These are phyloP conservation scores for Sarocladium oryzae DNA, from an alignment of 2,329 filamentous ascomycete species.

Conservation along the genomic window DNA sequence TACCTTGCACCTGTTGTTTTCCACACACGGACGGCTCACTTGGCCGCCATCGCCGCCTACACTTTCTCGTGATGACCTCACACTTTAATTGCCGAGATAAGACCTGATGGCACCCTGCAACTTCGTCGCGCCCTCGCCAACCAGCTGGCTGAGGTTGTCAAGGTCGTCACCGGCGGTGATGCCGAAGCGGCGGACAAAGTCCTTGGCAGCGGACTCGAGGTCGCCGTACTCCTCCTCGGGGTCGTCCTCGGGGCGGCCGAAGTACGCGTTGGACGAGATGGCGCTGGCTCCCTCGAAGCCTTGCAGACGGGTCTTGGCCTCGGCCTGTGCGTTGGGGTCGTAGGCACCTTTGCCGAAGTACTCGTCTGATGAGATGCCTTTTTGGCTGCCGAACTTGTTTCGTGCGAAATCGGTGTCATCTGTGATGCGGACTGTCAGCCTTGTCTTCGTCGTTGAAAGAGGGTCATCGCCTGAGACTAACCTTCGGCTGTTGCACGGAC, in stretches of 20 bases:
- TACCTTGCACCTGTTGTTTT: too few relatives aligned
- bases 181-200: constrained; percentile 91
- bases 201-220: constrained; percentile 86
- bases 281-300: constrained; percentile 88
- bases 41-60: too few relatives aligned
- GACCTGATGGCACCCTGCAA: constrained; percentile 70
- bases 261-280: constrained; percentile 97
- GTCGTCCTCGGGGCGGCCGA: constrained; percentile 86
- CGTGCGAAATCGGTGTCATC: constrained; percentile 80
- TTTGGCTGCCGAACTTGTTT: constrained; percentile 83
- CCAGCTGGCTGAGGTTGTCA: constrained; percentile 75
- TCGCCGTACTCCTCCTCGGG: constrained; percentile 77
- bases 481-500: constrained; percentile 65
- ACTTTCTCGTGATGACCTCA: too few relatives aligned
- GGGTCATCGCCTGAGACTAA: constrained; percentile 30
- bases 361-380: constrained; percentile 95
- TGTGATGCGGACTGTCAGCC: constrained; percentile 19
- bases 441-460: background rate
- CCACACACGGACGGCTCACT: too few relatives aligned
- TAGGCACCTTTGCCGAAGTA: constrained; percentile 91
- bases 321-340: constrained; percentile 71
- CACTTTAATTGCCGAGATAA: constrained; percentile 57
- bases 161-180: constrained; percentile 94
- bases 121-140: constrained; percentile 79
- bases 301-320: constrained; percentile 81